Evolutionary conservation across 83 land plant genomes (phyloP), one percentile per base, ranked within the genome.

Genomic region (Diphasiastrum complanatum): DNA sequence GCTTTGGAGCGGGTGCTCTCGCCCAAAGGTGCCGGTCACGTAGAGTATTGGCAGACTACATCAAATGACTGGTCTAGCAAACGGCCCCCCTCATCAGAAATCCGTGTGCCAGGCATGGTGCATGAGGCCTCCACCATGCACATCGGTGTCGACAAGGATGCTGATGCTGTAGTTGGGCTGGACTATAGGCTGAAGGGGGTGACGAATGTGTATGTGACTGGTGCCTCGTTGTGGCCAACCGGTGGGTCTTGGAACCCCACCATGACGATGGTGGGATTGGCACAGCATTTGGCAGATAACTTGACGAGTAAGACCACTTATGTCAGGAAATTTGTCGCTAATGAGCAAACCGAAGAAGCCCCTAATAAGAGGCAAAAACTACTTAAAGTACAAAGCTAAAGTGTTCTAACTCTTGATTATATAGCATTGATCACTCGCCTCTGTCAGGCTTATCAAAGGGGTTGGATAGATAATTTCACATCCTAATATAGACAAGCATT

Each of bases 141-240:
- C 22, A 49, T 49, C 22, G 52, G 65, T 8, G 8, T 5, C 46
- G 22, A 22, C 18, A 5, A 6, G n/a, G 64, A 50, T 6, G 20
- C 53, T 3, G 52, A 33, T 4, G 28, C 24, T 3, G 14, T 34
- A 3, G 64, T 61, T 20, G 64, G 31, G 0, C 29, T 61, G 25
- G 64, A 61, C 27, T 61, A 61, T 51, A 19, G 64, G 14, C 63
- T 50, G 27, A 23, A 23, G 63, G 64, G 64, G 12, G 25, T 29
- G 64, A 26, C 53, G 63, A 61, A 61, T 27, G 31, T 61, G 3
- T 61, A 61, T 20, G 63, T 61, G 24, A 61, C 64, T 2, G 64
- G 64, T 3, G 64, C 27, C 2, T 1, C 64, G 0, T 27, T 61
- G 64, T 55, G 6, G 6, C 60, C 60, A 11, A 55, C 8, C 8